phyloP scores from a whole-genome alignment of 257 asterid genomes.

The Nyctanthes arbortristis region DNA sequence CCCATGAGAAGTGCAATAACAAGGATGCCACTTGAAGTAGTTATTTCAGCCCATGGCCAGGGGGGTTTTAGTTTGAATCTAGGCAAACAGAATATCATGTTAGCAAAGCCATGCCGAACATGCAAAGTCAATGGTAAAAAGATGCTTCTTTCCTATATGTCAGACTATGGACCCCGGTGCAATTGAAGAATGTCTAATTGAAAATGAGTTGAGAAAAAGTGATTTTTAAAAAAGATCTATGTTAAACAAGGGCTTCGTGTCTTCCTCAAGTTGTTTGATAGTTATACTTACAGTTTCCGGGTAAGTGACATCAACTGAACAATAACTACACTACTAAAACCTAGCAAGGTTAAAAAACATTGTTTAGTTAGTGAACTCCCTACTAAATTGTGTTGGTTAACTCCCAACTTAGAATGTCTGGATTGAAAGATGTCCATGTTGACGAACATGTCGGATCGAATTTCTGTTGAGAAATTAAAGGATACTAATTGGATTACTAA shows the following conservation, averaged over 20 bases:
- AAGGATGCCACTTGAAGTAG: constrained; percentile 50
- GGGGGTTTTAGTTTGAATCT: constrained; percentile 53
- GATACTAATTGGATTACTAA: not conserved
- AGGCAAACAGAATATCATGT: constrained; percentile 27
- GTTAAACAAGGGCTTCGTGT: no score
- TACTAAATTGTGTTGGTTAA: not conserved
- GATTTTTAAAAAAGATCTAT: no score
- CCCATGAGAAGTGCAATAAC: constrained; percentile 60
- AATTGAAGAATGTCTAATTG: no score
- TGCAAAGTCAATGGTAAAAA: no score
- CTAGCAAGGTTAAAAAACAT: not conserved
- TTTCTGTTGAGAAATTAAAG: no score
- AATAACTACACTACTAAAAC: not conserved
- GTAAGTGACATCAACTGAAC: not conserved
- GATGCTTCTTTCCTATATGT: not conserved
- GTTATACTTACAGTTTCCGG: not conserved
- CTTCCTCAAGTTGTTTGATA: not conserved
- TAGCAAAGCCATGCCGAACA: not conserved
- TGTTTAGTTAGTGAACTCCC: not conserved
- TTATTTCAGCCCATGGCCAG: constrained; percentile 70
- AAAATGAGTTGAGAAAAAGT: no score
- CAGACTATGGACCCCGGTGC: no score
- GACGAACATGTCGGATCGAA: not conserved
- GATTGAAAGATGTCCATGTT: no score
- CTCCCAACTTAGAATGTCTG: no score